Evolutionary conservation across 2,329 filamentous ascomycete genomes (phyloP).

Genomic region (Colletotrichum sp.): DNA sequence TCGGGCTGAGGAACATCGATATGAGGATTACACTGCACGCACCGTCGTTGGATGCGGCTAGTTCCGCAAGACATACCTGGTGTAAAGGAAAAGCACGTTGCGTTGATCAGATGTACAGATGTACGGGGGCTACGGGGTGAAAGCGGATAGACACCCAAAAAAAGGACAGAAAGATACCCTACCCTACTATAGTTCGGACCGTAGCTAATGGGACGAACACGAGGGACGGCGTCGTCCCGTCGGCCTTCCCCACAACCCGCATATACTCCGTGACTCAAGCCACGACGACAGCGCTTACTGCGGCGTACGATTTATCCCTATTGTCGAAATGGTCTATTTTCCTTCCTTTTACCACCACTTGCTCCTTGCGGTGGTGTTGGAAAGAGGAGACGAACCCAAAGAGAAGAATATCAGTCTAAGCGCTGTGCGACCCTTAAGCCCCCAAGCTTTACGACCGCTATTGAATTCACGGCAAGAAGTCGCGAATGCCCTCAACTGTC

Average conservation of each 20-base stretch:
- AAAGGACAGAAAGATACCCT: constrained; percentile 20
- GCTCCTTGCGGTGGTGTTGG: not conserved
- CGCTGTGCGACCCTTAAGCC: not conserved
- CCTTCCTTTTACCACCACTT: not conserved
- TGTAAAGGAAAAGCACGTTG: not conserved
- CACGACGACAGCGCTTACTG: not conserved
- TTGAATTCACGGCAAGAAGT: not conserved
- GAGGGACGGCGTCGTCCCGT: constrained; percentile 7
- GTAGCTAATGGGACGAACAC: constrained; percentile 8
- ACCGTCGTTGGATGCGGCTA: not conserved
- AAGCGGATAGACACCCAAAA: not conserved
- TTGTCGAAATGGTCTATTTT: no score
- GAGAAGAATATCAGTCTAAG: not conserved
- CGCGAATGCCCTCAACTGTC: not conserved
- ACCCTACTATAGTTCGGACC: constrained; percentile 14
- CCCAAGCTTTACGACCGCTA: not conserved
- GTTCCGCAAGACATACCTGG: not conserved
- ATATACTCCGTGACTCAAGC: constrained; percentile 4
- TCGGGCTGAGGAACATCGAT: not conserved
- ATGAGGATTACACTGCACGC: not conserved
- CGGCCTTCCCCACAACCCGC: constrained; percentile 21
- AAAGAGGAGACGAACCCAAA: not conserved
- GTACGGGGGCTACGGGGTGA: not conserved
- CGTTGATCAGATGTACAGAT: not conserved
- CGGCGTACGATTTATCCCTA: not conserved